Conservation (phyloP, 1,139 yeast genomes). For the Geotrichum aggregatum region DNA sequence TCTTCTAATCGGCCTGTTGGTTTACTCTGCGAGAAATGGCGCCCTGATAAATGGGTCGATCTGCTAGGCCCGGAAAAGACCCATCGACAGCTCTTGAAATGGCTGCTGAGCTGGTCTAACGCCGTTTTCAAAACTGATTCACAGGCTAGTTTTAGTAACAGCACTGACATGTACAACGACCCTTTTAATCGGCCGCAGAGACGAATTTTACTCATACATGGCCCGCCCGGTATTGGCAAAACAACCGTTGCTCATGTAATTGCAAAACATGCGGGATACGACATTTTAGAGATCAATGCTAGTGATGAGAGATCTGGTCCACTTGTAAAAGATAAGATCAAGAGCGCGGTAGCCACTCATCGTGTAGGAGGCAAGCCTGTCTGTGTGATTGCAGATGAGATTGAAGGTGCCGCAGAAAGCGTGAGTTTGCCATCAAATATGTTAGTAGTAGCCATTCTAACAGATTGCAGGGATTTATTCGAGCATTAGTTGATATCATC, state of each 20-base stretch:
- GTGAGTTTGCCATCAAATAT: too few relatives aligned
- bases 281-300: constrained; percentile 81
- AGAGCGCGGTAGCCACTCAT: constrained; percentile 64
- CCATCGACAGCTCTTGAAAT: constrained; percentile 64
- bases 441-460: background rate
- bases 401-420: constrained; percentile 81
- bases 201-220: constrained; percentile 70
- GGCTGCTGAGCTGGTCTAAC: constrained; percentile 80
- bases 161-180: constrained; percentile 40
- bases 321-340: constrained; percentile 56
- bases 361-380: constrained; percentile 59
- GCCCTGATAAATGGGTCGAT: constrained; percentile 70
- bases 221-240: constrained; percentile 96
- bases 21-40: constrained; percentile 58
- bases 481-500: constrained; percentile 58
- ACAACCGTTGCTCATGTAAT: constrained; percentile 84
- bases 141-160: constrained; percentile 16
- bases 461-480: constrained; percentile 55
- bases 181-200: constrained; percentile 65
- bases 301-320: constrained; percentile 73
- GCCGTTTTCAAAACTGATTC: constrained; percentile 46
- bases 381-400: constrained; percentile 81
- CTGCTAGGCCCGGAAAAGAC: constrained; percentile 76
- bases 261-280: constrained; percentile 78
- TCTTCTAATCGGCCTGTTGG: background rate